These are phyloP conservation scores for Limonium bicolor DNA, from an alignment of 148 eudicot genomes.

Conservation along the genomic window DNA sequence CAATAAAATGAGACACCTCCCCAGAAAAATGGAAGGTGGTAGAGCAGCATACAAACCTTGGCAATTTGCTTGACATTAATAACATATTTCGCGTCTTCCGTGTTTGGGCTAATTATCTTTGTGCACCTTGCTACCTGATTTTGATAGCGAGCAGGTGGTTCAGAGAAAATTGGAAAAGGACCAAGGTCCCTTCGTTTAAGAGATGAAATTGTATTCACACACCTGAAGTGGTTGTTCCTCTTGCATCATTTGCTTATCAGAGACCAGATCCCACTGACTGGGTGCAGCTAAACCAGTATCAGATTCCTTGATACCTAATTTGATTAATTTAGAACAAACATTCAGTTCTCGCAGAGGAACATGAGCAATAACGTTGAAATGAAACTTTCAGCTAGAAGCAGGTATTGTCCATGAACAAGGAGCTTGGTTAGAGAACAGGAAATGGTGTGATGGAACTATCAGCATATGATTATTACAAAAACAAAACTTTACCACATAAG, in stretches of 20 bases:
- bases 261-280: slow-evolving; percentile 96
- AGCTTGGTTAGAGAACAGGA: neutral
- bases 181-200: neutral
- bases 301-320: slow-evolving; percentile 86
- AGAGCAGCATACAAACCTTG: slow-evolving; percentile 30
- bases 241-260: slow-evolving; percentile 99
- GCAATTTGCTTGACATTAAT: slow-evolving; percentile 94
- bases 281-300: slow-evolving; percentile 98
- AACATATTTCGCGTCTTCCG: slow-evolving; percentile 93
- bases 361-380: neutral
- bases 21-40: neutral
- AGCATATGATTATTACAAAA: neutral
- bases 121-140: slow-evolving; percentile 94
- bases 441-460: too few relatives aligned
- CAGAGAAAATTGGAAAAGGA: neutral
- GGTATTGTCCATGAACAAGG: neutral
- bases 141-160: slow-evolving; percentile 5
- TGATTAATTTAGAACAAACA: neutral
- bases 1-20: neutral
- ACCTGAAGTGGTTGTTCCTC: slow-evolving; percentile 99
- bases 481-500: slow-evolving; percentile 44
- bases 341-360: neutral
- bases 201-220: neutral
- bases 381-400: neutral
- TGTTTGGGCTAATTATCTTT: slow-evolving; percentile 89